phyloP scores from a whole-genome alignment of 306 rosid genomes.

The Ormosia emarginata region DNA sequence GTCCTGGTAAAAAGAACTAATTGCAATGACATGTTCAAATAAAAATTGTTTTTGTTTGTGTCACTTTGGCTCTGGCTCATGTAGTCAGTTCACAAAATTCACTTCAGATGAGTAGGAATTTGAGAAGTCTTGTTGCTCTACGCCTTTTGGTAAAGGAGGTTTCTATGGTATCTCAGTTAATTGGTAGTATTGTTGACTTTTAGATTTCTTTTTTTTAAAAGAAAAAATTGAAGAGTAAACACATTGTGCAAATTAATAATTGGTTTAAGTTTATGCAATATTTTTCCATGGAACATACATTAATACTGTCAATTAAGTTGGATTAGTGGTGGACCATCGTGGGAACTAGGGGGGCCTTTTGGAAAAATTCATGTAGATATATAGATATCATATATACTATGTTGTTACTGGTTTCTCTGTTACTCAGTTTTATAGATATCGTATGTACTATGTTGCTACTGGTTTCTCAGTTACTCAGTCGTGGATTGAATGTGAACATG shows the following conservation, averaged over 20 bases:
- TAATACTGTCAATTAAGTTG: too few species aligned
- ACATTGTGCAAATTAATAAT: neutral
- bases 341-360: too few species aligned
- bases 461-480: too few species aligned
- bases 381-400: too few species aligned
- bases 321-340: too few species aligned
- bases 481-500: too few species aligned
- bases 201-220: neutral
- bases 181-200: neutral
- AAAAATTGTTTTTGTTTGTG: neutral
- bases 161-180: neutral
- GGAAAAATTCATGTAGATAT: too few species aligned
- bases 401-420: too few species aligned
- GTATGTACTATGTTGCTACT: too few species aligned
- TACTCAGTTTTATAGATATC: too few species aligned
- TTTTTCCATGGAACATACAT: too few species aligned
- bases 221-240: neutral
- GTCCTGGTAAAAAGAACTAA: neutral
- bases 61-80: constrained; percentile 11
- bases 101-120: neutral
- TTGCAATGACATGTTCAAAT: constrained; percentile 14
- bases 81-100: neutral
- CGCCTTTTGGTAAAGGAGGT: neutral
- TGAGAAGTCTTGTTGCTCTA: neutral
- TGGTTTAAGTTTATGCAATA: neutral